Base-by-base conservation (phyloP, 2,329 filamentous ascomycete species). In the Davidsoniella neocaledoniae region DNA sequence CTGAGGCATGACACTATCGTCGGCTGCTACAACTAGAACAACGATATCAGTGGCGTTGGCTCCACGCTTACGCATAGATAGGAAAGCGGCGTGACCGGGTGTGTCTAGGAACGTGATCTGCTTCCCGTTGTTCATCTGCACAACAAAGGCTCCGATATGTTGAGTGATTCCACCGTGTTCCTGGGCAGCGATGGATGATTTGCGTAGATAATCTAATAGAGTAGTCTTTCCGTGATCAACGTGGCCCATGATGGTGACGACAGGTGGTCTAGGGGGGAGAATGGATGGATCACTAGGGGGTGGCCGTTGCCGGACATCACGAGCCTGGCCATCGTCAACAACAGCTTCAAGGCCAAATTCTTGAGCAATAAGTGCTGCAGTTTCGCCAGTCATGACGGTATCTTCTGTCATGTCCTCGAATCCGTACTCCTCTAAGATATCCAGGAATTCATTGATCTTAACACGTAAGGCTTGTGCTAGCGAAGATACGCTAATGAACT, bases 181-280 rank as follows among this genome's bases (percentile, higher is more conserved):
- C 49, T 83, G 79, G 5, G 86, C 86, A 40, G 82, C 93, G 41
- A 98, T 79, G 5, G 87, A 95, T 1, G 88, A 91, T 58, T 94
- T 93, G 37, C 91, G 83, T 42, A 98, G 70, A 66, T 81, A 96
- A 62, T 98, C 91, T 8, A 98, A 71, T 40, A 98, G 79, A 0
- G 93, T 98, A 0, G 91, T 98, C 68, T 98, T 98, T 49, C 91
- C 91, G 63, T 98, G 91, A 62, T 98, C 93, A 58, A 98, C 91
- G 56, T 98, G 91, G 2, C 91, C 91, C 93, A 98, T 98, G 60
- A 98, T 98, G 0, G 93, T 96, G 38, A 98, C 88, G 36, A 98
- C 86, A 0, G 91, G 93, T 6, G 91, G 90, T 14, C 93, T 77
- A 33, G 69, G 64, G 2, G 87, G 86, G 6, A 95, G 65, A 12